A percentile compares a stretch with the other conserved stretches of the same genome.
phyloP scores from a whole-genome alignment of 1,284 basidiomycete species.

The Cryptococcus sp. region DNA sequence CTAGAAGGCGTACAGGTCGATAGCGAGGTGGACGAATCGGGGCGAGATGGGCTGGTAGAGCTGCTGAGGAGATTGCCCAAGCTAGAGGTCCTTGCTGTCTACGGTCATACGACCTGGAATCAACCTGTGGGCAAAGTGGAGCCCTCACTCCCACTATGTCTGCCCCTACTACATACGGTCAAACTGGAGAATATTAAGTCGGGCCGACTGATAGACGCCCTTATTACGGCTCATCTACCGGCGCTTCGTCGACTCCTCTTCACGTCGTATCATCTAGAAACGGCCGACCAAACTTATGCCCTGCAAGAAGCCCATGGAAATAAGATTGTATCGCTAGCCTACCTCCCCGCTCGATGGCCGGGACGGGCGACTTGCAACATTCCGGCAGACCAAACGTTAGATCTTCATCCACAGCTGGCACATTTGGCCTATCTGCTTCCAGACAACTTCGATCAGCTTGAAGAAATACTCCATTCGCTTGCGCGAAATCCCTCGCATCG shows the following conservation, averaged over 20 bases:
- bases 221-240: slow-evolving; percentile 67
- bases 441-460: slow-evolving; percentile 12
- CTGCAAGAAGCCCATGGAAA: slow-evolving; percentile 68
- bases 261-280: slow-evolving; percentile 60
- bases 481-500: slow-evolving; percentile 47
- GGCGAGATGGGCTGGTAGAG: slow-evolving; percentile 47
- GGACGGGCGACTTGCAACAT: slow-evolving; percentile 60
- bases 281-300: slow-evolving; percentile 56
- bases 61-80: slow-evolving; percentile 62
- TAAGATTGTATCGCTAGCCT: slow-evolving; percentile 63
- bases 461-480: slow-evolving; percentile 10
- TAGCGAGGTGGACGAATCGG: slow-evolving; percentile 38
- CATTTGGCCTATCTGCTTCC: slow-evolving; percentile 38
- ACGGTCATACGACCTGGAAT: slow-evolving; percentile 6
- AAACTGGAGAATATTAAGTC: slow-evolving; percentile 67
- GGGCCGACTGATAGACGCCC: slow-evolving; percentile 64
- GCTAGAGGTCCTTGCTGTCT: slow-evolving; percentile 50
- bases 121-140: slow-evolving; percentile 22
- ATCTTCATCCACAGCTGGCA: slow-evolving; percentile 47
- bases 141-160: slow-evolving; percentile 51
- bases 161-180: slow-evolving; percentile 65
- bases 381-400: slow-evolving; percentile 58
- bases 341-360: slow-evolving; percentile 73
- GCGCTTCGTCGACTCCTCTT: slow-evolving; percentile 67
- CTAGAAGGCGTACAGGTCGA: slow-evolving; percentile 65